These are phyloP conservation scores for Centaurea solstitialis DNA, from an alignment of 129 eudicot species.

Conservation along the genomic window DNA sequence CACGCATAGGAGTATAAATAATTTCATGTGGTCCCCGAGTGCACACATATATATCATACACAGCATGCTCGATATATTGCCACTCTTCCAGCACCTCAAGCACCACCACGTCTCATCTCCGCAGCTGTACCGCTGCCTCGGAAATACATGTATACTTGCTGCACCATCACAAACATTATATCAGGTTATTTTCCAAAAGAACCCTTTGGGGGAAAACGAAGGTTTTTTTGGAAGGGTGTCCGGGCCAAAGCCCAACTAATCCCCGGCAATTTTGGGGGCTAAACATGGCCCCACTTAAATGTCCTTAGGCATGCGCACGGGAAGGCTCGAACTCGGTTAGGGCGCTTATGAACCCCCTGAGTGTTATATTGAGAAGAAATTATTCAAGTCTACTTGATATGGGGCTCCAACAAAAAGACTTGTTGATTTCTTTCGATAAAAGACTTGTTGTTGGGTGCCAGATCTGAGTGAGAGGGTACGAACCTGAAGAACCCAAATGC, in stretches of 20 bases:
- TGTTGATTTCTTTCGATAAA: neutral
- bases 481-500: constrained; percentile 97
- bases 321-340: no score
- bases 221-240: no score
- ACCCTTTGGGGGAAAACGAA: no score
- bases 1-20: neutral
- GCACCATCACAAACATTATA: constrained; percentile 34
- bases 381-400: no score
- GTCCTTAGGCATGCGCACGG: no score
- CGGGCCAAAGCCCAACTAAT: no score
- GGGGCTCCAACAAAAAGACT: no score
- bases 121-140: constrained; percentile 90
- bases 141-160: constrained; percentile 99
- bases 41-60: neutral
- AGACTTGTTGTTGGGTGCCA: neutral
- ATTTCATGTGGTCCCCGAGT: neutral
- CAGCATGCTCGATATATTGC: constrained; percentile 32
- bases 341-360: no score
- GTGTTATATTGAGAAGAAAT: no score
- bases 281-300: no score
- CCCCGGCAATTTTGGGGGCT: no score
- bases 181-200: neutral
- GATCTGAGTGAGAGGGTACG: neutral
- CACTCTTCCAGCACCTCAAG: constrained; percentile 62
- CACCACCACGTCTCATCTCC: constrained; percentile 75